Conservation (phyloP, 345 rosid species). For the Aurinia saxatilis region DNA sequence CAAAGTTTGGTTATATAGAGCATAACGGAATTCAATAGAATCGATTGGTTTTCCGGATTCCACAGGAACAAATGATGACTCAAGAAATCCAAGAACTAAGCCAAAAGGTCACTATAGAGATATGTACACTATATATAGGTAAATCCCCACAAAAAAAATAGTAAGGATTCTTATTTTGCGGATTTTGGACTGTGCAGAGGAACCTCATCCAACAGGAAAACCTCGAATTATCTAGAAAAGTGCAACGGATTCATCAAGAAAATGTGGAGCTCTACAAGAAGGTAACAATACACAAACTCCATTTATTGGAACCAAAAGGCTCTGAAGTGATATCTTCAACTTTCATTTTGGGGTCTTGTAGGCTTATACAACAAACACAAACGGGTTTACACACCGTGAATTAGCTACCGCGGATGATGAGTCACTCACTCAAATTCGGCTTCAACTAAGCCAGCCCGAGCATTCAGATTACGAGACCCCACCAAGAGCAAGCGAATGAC, state of each 20-base stretch:
- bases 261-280: conserved; percentile 49
- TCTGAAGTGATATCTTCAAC: background rate
- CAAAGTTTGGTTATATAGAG: background rate
- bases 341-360: conserved; percentile 15
- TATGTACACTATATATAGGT: background rate
- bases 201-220: conserved; percentile 54
- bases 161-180: background rate
- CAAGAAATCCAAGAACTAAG: conserved; percentile 51
- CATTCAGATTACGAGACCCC: conserved; percentile 27
- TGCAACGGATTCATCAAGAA: conserved; percentile 45
- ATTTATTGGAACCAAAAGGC: background rate
- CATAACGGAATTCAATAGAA: background rate
- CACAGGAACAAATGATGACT: conserved; percentile 45
- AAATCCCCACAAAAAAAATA: background rate
- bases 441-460: conserved; percentile 49
- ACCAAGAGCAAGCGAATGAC: conserved; percentile 29
- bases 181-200: conserved; percentile 37
- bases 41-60: conserved; percentile 8
- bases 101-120: conserved; percentile 35
- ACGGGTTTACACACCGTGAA: conserved; percentile 23
- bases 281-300: conserved; percentile 30
- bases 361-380: conserved; percentile 38
- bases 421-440: conserved; percentile 35
- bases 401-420: conserved; percentile 17
- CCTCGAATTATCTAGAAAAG: conserved; percentile 39